These are phyloP conservation scores for Pestalotiopsis sp. DNA, from an alignment of 2,329 filamentous ascomycete species.

Conservation along the genomic window DNA sequence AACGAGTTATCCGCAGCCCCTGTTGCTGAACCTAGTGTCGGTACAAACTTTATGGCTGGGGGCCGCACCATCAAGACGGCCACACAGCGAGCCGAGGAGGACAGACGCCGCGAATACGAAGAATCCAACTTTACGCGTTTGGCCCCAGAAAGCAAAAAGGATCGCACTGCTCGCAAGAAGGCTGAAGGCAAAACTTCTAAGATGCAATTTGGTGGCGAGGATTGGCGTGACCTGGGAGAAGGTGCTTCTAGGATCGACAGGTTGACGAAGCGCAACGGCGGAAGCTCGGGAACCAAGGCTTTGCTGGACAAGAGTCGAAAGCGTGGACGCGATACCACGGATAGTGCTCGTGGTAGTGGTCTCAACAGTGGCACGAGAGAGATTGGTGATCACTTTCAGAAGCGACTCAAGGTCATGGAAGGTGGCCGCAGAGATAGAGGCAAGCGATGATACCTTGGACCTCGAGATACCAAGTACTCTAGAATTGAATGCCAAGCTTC, in stretches of 20 bases:
- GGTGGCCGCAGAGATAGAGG: slow-evolving; percentile 40
- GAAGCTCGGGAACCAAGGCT: slow-evolving; percentile 58
- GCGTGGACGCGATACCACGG: slow-evolving; percentile 67
- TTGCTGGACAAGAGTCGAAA: slow-evolving; percentile 86
- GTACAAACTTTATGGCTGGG: slow-evolving; percentile 80
- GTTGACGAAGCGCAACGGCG: slow-evolving; percentile 72
- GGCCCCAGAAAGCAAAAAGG: slow-evolving; percentile 87
- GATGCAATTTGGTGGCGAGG: slow-evolving; percentile 85
- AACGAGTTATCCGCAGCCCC: slow-evolving; percentile 84
- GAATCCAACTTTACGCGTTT: slow-evolving; percentile 90
- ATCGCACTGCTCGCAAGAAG: slow-evolving; percentile 66
- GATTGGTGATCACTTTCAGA: slow-evolving; percentile 76
- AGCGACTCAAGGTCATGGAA: slow-evolving; percentile 61
- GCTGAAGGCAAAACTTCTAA: slow-evolving; percentile 51
- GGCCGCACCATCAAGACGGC: slow-evolving; percentile 81
- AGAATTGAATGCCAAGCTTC: no score
- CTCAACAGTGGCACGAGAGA: slow-evolving; percentile 45
- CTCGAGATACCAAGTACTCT: no score
- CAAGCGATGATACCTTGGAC: slow-evolving; percentile 24
- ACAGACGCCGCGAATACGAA: slow-evolving; percentile 83
- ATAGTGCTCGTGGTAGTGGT: slow-evolving; percentile 70
- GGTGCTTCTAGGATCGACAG: slow-evolving; percentile 85
- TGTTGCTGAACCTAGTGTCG: slow-evolving; percentile 84
- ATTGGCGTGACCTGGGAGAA: slow-evolving; percentile 85
- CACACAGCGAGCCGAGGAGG: slow-evolving; percentile 75